Evolutionary conservation across 352 stramenopile genomes (phyloP), one percentile per base, ranked within the genome.

Genomic region (Pythium grandisporangium): DNA sequence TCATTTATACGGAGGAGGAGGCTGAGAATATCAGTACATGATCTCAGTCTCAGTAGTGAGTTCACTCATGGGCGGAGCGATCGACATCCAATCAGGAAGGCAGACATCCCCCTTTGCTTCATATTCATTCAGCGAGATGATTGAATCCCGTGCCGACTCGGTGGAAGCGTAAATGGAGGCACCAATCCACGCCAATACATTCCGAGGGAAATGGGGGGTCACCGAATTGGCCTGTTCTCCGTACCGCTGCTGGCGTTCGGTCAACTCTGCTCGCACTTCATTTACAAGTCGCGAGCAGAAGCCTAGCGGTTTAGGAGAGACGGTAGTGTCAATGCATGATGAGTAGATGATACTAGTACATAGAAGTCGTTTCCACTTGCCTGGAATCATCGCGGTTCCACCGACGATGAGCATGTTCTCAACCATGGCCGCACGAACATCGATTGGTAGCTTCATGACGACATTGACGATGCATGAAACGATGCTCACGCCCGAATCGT

Each of bases 371-470:
- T 20, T 2, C 35, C 2, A 14, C 24, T 8, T 60, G 82, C 74
- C 74, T 43, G 76, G 74, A 42, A 93, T 61, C 80, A 93, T 93
- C 26, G 69, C 61, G 3, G 65, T 70, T 30, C 80, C 80, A 21
- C 80, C 80, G 19, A 90, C 52, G 12, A 88, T 58, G 6, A 93
- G 44, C n/a, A 93, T 29, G 42, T 85, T 91, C 35, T 76, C 61
- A n/a, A 82, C 50, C 61, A 88, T 69, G 11, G 73, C 59, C 0
- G 56, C 53, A 30, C 75, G 66, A 19, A 85, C 60, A 42, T 93
- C 80, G 22, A 93, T 41, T 1, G 80, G 77, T 0, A 66, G 34
- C 30, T 72, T 80, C 37, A 71, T 67, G 2, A 85, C 37, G 4
- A 82, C 26, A 8, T 83, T 56, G 35, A 69, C 30, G 20, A 93